A percentile compares a stretch with the other conserved stretches of the same genome.
These are phyloP conservation scores for Fonsecaea nubica DNA, from an alignment of 2,329 filamentous ascomycete genomes.

Conservation along the genomic window DNA sequence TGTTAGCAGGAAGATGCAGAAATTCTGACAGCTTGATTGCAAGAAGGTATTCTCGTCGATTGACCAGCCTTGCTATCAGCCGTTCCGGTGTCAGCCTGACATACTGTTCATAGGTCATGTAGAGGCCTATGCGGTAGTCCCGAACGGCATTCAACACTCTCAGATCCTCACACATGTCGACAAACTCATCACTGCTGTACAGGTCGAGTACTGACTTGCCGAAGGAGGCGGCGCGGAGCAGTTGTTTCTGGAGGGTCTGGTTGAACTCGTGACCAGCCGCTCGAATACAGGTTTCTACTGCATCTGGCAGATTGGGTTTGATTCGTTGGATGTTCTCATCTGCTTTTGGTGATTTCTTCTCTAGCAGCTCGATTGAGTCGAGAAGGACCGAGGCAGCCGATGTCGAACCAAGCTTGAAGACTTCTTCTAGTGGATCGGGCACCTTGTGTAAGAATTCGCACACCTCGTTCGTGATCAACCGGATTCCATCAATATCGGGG, in stretches of 20 bases:
- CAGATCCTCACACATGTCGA: conserved; percentile 95
- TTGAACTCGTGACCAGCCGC: conserved; percentile 93
- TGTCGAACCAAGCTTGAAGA: conserved; percentile 86
- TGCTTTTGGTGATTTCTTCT: conserved; percentile 92
- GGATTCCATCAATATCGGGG: conserved; percentile 86
- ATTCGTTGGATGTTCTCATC: conserved; percentile 98
- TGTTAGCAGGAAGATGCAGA: conserved; percentile 81
- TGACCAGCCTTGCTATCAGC: conserved; percentile 83
- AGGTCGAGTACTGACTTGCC: conserved; percentile 96
- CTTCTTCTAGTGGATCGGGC: conserved; percentile 81
- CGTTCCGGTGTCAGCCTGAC: conserved; percentile 86
- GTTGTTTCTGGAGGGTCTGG: conserved; percentile 88
- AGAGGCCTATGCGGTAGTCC: conserved; percentile 88
- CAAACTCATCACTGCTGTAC: conserved; percentile 98
- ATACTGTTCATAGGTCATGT: conserved; percentile 92
- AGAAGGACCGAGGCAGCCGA: conserved; percentile 90
- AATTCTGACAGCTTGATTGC: conserved; percentile 89
- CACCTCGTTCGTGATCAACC: conserved; percentile 88
- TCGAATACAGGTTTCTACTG: conserved; percentile 90
- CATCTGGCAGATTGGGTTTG: conserved; percentile 82
- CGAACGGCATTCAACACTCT: conserved; percentile 91
- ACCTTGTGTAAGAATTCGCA: conserved; percentile 98
- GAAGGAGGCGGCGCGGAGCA: conserved; percentile 95
- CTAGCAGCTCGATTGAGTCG: conserved; percentile 88
- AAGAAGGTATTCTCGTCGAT: conserved; percentile 87